Base-by-base conservation (phyloP, 2,329 filamentous ascomycete species). In the Ascochyta pisi region DNA sequence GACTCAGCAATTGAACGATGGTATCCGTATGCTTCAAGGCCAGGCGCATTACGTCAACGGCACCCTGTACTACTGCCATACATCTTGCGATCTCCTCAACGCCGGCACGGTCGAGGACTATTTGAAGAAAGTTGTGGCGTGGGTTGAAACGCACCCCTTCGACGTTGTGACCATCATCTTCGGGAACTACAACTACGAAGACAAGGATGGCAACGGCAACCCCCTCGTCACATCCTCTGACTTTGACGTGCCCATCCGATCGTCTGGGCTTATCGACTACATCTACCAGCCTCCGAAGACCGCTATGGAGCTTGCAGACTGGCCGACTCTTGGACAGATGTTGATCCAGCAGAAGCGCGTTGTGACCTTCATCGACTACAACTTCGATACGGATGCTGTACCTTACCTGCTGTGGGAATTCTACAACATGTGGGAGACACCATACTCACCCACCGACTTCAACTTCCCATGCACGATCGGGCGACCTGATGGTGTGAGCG, bases 371-470 rank as follows among this genome's bases (percentile, higher is more conserved):
- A 71, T 78, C 51, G 76, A 78, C 55, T 78, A 77, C 61, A 70
- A 73, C 65, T 91, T 90, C 65, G 87, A 97, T 73, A 90, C 95
- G 74, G 85, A 82, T 0, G 82, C 83, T 12, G 89, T 92, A 19
- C 92, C 93, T 0, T 97, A 91, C 84, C 83, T 97, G 50, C 81
- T 96, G 29, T 92, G 96, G 76, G 84, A 97, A 76, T 97, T 96
- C 78, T 86, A 86, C 15, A 90, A 96, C 70, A 84, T 96, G 78
- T 97, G 91, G 90, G 93, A 97, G 79, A 95, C 92, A 1, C 90
- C 91, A 0, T 97, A 96, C 71, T 90, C 91, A 52, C 92, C 86
- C 0, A 86, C 84, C 0, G 76, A 88, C 65, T 72, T 84, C 4
- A 73, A 74, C 1, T 96, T 97, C 73, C 92, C 93, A 0, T 97